A percentile compares a stretch with the other conserved stretches of the same genome.
Conservation (phyloP, 148 eudicot species). For the Spergularia marina region DNA sequence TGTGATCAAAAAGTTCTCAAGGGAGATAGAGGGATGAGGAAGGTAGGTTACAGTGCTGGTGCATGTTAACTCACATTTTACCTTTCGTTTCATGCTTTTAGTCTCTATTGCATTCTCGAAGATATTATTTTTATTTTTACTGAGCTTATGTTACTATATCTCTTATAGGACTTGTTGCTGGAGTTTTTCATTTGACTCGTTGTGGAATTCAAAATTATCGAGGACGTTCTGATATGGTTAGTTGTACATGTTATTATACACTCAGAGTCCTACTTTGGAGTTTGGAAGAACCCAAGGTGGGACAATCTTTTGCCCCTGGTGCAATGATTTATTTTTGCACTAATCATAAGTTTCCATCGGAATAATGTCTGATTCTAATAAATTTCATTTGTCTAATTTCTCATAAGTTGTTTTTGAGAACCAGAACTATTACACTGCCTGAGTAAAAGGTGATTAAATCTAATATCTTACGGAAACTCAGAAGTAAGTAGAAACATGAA, state of each 20-base stretch:
- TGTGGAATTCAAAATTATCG: constrained; percentile 82
- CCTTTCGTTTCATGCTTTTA: constrained; percentile 1
- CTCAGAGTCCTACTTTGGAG: background rate
- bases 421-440: background rate
- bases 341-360: too few species aligned
- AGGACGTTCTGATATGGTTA: constrained; percentile 68
- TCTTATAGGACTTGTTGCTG: constrained; percentile 66
- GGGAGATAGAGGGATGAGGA: background rate
- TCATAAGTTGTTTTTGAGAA: background rate
- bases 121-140: background rate
- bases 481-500: background rate
- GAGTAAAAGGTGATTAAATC: background rate
- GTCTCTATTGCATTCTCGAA: background rate
- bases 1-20: background rate
- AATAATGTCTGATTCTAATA: too few species aligned
- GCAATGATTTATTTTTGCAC: too few species aligned
- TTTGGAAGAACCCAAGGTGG: background rate
- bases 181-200: constrained; percentile 61
- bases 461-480: background rate
- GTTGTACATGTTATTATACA: constrained; percentile 23
- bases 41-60: background rate
- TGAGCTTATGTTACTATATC: background rate
- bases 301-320: background rate
- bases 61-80: background rate
- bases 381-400: background rate